Base-by-base conservation (phyloP, 2,329 filamentous ascomycete genomes). In the Beauveria brongniartii region DNA sequence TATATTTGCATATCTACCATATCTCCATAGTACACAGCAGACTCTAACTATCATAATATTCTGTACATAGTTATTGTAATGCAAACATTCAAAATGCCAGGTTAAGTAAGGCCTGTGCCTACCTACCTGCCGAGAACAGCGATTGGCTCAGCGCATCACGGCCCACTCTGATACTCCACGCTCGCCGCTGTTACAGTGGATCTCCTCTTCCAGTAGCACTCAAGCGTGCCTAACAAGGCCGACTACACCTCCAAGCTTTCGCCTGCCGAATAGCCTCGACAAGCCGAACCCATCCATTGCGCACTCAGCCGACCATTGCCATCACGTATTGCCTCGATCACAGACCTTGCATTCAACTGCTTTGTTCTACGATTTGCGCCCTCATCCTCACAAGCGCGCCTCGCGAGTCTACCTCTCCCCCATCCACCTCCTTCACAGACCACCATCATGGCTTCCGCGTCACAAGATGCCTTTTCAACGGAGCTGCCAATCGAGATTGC, bases 401-500 rank as follows among this genome's bases (percentile, higher is more conserved):
- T 26, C 24, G 5, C 34, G 48, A 30, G 30, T 43, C 55, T 10
- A 28, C 34, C 5, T 20, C 30, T 14, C 22, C 6, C 14, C 16
- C 26, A 43, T 18, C 9, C 54, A 47, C 41, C n/a, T 30, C 30
- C 55, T 47, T 48, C 51, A 55, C 43, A 55, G 5, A 16, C 37
- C 51, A 55, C 57, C 59, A 68, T 55, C 62, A 88, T 88, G 40
- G 75, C 76, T 34, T 80, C 82, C 30, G 80, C 82, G 3, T 47
- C 50, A 6, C 50, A 54, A 54, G 51, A 55, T 37, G 3, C 58
- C 10, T 34, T 61, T 20, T n/a, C 43, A n/a, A 3, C 50, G 16
- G 58, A 44, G n/a, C 73, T 84, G 20, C 80, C 85, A 28, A 74
- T 85, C 26, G 85, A 94, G 71, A 76, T 93, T 61, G 89, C 90